Evolutionary conservation across 176 grass and related monocot species (phyloP).

Genomic region (Avena sativa): DNA sequence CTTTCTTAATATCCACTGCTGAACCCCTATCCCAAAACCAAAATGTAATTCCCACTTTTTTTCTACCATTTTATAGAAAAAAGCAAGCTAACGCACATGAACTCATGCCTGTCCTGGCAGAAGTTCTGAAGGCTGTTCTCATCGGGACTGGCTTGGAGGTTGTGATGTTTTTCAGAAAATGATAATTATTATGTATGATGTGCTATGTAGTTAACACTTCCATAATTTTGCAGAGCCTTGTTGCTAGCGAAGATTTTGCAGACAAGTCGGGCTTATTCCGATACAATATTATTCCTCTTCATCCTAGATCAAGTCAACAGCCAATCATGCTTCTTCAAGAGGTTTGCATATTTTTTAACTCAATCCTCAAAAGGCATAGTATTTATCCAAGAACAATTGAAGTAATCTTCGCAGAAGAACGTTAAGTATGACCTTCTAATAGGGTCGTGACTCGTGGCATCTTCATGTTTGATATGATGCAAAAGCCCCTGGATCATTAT

Average conservation of each 20-base stretch:
- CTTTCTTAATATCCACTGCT: conserved; percentile 23
- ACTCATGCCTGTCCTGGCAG: conserved; percentile 58
- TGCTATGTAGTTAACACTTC: conserved; percentile 34
- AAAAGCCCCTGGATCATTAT: not conserved
- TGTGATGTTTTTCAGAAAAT: conserved; percentile 25
- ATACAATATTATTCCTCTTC: conserved; percentile 93
- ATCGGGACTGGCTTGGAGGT: conserved; percentile 72
- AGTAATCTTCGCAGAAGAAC: not conserved
- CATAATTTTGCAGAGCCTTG: conserved; percentile 52
- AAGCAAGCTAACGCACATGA: conserved; percentile 57
- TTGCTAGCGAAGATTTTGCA: conserved; percentile 60
- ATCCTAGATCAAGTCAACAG: conserved; percentile 64
- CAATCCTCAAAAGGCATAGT: conserved; percentile 24
- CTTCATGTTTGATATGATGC: conserved; percentile 36
- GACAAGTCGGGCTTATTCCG: conserved; percentile 63
- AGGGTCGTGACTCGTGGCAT: not conserved
- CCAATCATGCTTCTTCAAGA: conserved; percentile 90
- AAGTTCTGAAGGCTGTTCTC: conserved; percentile 77
- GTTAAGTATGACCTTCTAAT: conserved; percentile 12
- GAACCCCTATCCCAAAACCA: not conserved
- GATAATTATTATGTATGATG: conserved; percentile 22
- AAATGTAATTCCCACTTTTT: conserved; percentile 21
- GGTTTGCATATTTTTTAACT: conserved; percentile 55
- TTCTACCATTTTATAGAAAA: conserved; percentile 61
- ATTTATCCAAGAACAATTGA: conserved; percentile 1